Percentiles rank a stretch among this genome's conserved stretches.
Conservation (phyloP, 441 rosid species). For the Populus hybrid region DNA sequence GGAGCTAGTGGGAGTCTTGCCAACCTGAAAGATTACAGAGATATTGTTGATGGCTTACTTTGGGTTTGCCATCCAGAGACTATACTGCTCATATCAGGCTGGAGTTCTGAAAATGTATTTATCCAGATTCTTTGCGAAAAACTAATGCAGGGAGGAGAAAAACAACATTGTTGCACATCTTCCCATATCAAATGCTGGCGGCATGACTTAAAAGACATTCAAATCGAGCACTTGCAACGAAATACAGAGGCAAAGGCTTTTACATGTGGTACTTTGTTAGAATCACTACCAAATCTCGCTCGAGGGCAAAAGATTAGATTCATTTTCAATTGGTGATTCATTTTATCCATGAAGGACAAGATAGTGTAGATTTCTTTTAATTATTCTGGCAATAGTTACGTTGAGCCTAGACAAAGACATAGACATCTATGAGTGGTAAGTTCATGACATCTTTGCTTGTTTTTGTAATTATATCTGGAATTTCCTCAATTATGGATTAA, state of each 20-base stretch:
- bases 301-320: background rate
- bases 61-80: background rate
- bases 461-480: background rate
- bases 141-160: background rate
- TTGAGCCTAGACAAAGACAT: background rate
- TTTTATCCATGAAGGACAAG: background rate
- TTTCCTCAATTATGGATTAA: background rate
- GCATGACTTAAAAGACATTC: background rate
- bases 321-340: background rate
- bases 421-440: background rate
- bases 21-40: background rate
- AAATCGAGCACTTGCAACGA: background rate
- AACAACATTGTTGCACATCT: background rate
- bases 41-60: background rate
- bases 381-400: background rate
- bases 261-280: background rate
- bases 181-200: background rate
- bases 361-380: background rate
- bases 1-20: background rate
- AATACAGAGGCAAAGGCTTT: background rate
- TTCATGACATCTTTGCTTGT: background rate
- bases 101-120: background rate
- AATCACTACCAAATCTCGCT: background rate
- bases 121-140: background rate
- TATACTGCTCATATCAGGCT: background rate